Percentiles rank a stretch among this genome's conserved stretches.
These are phyloP conservation scores for Globisporangium orthogonon DNA, from an alignment of 352 stramenopile genomes.

Conservation along the genomic window DNA sequence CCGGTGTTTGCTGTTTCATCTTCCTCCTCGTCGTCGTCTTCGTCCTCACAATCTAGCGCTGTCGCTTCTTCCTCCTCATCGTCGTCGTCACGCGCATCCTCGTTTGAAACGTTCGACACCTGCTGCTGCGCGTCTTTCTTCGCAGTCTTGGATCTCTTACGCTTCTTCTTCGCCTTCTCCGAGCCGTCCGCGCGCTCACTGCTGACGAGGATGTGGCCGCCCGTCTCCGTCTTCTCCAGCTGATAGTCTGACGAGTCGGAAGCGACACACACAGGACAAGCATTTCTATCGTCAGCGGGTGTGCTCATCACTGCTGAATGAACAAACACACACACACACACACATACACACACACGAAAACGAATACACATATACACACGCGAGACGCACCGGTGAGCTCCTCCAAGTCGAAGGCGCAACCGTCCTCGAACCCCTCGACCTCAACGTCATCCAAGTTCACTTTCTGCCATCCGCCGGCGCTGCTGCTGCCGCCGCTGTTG, in stretches of 20 bases:
- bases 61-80: neutral
- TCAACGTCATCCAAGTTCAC: constrained; percentile 71
- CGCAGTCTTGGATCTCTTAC: constrained; percentile 38
- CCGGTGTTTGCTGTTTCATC: constrained; percentile 12
- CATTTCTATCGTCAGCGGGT: too few relatives aligned
- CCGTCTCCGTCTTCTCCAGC: constrained; percentile 44
- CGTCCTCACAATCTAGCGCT: constrained; percentile 4
- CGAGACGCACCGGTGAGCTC: constrained; percentile 56
- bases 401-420: constrained; percentile 77
- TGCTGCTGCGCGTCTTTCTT: constrained; percentile 9
- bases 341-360: too few relatives aligned
- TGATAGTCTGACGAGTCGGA: constrained; percentile 46
- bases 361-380: too few relatives aligned
- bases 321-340: too few relatives aligned
- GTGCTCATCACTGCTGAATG: too few relatives aligned
- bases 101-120: constrained; percentile 1
- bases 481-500: constrained; percentile 4
- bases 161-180: constrained; percentile 49
- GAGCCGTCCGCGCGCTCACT: constrained; percentile 13
- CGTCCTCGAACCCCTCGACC: constrained; percentile 81
- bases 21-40: constrained; percentile 26
- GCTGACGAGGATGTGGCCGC: constrained; percentile 48
- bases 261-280: neutral
- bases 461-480: constrained; percentile 39
- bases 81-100: constrained; percentile 5